Evolutionary conservation across 768 basidiomycete genomes (phyloP).

Genomic region (Kwoniella pini): DNA sequence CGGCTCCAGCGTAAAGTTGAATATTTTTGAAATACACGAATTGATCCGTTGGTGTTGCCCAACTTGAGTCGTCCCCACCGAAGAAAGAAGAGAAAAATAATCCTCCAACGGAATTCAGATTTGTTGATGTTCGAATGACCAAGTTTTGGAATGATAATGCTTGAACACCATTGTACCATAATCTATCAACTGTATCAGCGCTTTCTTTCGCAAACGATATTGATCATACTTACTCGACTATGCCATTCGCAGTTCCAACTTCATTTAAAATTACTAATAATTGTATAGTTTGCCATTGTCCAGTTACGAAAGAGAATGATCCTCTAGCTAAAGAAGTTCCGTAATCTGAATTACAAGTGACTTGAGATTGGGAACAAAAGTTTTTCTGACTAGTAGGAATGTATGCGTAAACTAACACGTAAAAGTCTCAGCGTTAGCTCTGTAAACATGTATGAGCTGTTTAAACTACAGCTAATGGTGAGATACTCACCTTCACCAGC

Average conservation of each 20-base stretch:
- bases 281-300: constrained; percentile 59
- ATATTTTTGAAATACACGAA: constrained; percentile 79
- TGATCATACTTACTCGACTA: constrained; percentile 60
- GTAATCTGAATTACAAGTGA: constrained; percentile 58
- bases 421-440: background rate
- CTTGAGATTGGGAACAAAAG: constrained; percentile 59
- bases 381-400: constrained; percentile 62
- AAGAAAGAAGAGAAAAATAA: constrained; percentile 88
- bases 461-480: background rate
- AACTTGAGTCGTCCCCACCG: constrained; percentile 70
- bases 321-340: constrained; percentile 53
- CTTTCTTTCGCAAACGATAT: no score
- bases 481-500: constrained; percentile 61
- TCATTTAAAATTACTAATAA: constrained; percentile 76
- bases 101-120: constrained; percentile 63
- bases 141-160: constrained; percentile 66
- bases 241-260: constrained; percentile 69
- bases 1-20: constrained; percentile 36
- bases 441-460: background rate
- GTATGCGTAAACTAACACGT: constrained; percentile 71
- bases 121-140: constrained; percentile 63
- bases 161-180: constrained; percentile 64
- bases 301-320: constrained; percentile 46
- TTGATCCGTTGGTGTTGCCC: constrained; percentile 69
- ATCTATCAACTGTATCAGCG: no score